Conservation (phyloP, 2,329 filamentous ascomycete species). For the Pestalotiopsis sp. region DNA sequence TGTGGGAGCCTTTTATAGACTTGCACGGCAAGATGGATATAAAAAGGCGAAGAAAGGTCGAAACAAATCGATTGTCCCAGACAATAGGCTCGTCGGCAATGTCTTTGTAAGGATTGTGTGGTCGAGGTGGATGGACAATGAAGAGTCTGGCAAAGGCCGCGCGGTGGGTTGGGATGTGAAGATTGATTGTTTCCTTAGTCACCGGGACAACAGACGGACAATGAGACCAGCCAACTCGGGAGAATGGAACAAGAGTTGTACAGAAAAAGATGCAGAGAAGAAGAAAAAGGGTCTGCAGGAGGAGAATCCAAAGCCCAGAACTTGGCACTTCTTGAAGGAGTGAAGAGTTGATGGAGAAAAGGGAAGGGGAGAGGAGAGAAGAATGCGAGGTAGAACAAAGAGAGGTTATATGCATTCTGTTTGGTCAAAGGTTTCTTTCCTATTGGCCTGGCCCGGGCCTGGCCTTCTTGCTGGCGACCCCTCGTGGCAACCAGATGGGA, state of each 20-base stretch:
- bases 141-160: background rate
- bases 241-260: background rate
- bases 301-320: background rate
- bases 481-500: background rate
- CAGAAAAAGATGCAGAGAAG: slow-evolving; percentile 1
- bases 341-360: background rate
- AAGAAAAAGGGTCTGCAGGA: background rate
- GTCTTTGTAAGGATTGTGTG: slow-evolving; percentile 7
- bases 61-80: slow-evolving; percentile 11
- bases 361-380: background rate
- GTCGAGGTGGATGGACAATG: background rate
- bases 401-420: slow-evolving; percentile 9
- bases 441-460: background rate
- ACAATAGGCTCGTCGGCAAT: background rate
- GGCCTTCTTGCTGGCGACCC: background rate
- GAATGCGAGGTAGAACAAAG: background rate
- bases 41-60: background rate
- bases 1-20: background rate
- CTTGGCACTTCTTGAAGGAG: background rate
- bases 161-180: background rate
- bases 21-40: slow-evolving; percentile 2
- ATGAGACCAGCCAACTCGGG: background rate
- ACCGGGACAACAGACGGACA: background rate
- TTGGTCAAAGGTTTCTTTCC: background rate
- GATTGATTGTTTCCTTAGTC: background rate